Evolutionary conservation across 768 basidiomycete species (phyloP).

Genomic region (Xerocomellus chrysenteron): DNA sequence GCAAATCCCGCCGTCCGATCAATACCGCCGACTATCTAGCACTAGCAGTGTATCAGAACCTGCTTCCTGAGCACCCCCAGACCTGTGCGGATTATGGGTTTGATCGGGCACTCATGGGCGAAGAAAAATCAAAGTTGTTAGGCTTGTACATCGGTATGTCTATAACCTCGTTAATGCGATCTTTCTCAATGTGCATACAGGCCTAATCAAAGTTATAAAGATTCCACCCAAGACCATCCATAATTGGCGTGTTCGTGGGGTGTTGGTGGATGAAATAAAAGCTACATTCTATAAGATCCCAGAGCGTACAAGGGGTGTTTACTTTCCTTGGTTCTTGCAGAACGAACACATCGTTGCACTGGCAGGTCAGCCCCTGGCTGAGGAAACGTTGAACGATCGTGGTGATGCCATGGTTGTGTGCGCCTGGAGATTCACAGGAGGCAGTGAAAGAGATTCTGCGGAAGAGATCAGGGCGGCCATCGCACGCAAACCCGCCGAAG

Average conservation of each 20-base stretch:
- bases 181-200: not conserved
- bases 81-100: conserved; percentile 3
- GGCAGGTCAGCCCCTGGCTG: not conserved
- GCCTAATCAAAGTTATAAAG: not conserved
- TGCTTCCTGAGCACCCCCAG: not conserved
- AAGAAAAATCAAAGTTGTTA: not conserved
- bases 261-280: conserved; percentile 2
- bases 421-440: conserved; percentile 2
- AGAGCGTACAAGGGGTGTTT: not conserved
- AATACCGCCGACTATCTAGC: conserved; percentile 3
- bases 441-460: not conserved
- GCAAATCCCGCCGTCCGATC: conserved; percentile 5
- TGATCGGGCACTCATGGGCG: not conserved
- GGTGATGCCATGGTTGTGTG: not conserved
- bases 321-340: conserved; percentile 3
- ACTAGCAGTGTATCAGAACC: not conserved
- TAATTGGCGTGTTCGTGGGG: conserved; percentile 1
- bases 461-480: not conserved
- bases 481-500: not conserved
- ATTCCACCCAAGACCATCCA: not conserved
- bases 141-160: conserved; percentile 2
- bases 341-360: conserved; percentile 3
- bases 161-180: not conserved
- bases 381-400: not conserved
- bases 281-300: not conserved